Evolutionary conservation across 2,329 filamentous ascomycete genomes (phyloP), one percentile per base, ranked within the genome.

Genomic region (Microdochium nivale): DNA sequence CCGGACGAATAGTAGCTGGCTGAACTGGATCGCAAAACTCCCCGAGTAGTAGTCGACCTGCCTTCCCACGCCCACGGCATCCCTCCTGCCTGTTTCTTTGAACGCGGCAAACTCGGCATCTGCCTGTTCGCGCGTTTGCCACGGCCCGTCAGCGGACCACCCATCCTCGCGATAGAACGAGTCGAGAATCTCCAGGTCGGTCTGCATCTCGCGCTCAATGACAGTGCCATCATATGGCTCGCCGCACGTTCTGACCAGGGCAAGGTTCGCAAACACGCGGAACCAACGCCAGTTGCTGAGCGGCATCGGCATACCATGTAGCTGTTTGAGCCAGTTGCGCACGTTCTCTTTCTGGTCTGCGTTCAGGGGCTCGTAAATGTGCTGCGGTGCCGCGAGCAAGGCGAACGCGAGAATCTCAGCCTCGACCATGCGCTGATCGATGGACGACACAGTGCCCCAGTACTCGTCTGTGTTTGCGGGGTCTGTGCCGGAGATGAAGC

Each of bases 351-450:
- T 70, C 3, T 63, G 60, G 3, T 51, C n/a, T 0, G 58, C 50
- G 1, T 52, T 60, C 5, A 73, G 56, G 0, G 59, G 56, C 10
- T 62, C 55, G 5, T 62, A 63, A 54, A 75, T 70, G 2, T 62
- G 57, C 3, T 65, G 57, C 1, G 76, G 74, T 0, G 73, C 70
- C 2, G 65, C 60, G 0, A 79, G 63, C 1, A 80, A 61, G 0
- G 74, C 73, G 56, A 73, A 77, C 0, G 74, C 69, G 3, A 79
- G 67, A 25, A 74, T 73, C 56, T 79, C 76, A 40, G 74, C 70
- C 55, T 80, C 77, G 0, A 79, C 77, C 76, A 79, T 80, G 2
- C 75, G 61, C 56, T 80, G 77, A 48, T 79, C 75, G 21, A 66
- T 65, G 3, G 75, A 59, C 0, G 65, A 61, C 2, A 78, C 67